These are phyloP conservation scores for Botrytis tulipae DNA, from an alignment of 2,329 filamentous ascomycete genomes.

Conservation along the genomic window DNA sequence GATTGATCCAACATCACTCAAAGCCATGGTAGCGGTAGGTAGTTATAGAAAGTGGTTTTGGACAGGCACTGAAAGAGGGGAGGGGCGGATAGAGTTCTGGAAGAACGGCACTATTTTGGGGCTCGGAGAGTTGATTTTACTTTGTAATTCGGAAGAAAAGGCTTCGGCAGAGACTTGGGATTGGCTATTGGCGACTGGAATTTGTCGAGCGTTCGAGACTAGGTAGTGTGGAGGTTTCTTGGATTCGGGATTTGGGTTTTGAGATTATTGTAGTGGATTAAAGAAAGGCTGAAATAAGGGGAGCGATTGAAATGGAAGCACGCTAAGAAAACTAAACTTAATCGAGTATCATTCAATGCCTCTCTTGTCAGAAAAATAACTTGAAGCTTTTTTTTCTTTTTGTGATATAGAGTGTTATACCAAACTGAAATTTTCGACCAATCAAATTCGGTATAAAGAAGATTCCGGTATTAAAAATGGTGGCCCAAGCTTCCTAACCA, in stretches of 20 bases:
- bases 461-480: no score
- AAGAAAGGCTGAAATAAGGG: no score
- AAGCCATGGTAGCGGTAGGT: conserved; percentile 44
- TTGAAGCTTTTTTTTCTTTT: no score
- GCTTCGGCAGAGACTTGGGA: not conserved
- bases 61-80: not conserved
- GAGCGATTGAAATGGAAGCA: no score
- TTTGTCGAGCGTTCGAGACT: not conserved
- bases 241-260: not conserved
- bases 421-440: no score
- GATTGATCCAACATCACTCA: conserved; percentile 52
- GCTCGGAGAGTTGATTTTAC: not conserved
- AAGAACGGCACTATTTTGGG: conserved; percentile 1
- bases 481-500: no score
- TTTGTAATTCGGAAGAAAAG: not conserved
- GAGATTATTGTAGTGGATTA: not conserved
- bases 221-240: not conserved
- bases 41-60: not conserved
- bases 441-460: no score
- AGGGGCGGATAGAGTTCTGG: not conserved
- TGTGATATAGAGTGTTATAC: no score
- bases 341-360: no score
- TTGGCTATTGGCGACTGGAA: not conserved
- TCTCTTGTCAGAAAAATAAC: no score
- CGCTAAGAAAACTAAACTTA: no score